Base-by-base conservation (phyloP, 2,329 filamentous ascomycete species). In the Calonectria honghensis region DNA sequence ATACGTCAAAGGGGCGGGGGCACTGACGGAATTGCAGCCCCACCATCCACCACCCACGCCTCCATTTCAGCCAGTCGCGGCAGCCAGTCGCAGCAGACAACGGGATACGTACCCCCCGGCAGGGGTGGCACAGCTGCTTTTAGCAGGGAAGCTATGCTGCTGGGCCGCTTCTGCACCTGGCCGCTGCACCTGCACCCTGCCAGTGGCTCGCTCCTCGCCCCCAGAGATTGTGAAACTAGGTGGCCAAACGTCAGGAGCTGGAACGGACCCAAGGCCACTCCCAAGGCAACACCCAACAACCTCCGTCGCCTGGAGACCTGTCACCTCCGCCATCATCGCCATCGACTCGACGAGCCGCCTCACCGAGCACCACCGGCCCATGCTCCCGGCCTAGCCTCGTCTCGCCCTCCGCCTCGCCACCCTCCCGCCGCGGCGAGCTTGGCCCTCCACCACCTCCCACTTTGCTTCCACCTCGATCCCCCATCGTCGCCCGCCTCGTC, bases 1-100 rank as follows among this genome's bases (percentile, higher is more conserved):
- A 73, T 73, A 73, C 50, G 59, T 73, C 66, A 73, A 73, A 73
- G 66, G 66, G 71, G 66, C 59, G 66, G 71, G 65, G 32, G 13
- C 37, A 48, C 67, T 39, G 59, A 35, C 39, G 57, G 57, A 70
- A 61, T 70, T 48, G 68, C 24, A 29, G 71, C 71, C 71, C 71
- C 71, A 69, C 59, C 51, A 66, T 50, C 27, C 61, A 57, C 51
- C 65, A 29, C 24, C 37, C 13, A 35, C 35, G 52, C 32, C 39
- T 24, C 39, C 52, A 61, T 68, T 59, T 45, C 51, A 45, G 66
- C 66, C 48, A 37, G 35, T 63, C 57, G 35, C 57, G 41, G 57
- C 39, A 45, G 66, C 66, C 48, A 37, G 35, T 31, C 57, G 35
- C 57, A 61, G 57, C 57, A 63, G 57, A 48, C 63, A 67, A 37